These are phyloP conservation scores for Reutealis trisperma DNA, from an alignment of 345 rosid genomes.

Conservation along the genomic window DNA sequence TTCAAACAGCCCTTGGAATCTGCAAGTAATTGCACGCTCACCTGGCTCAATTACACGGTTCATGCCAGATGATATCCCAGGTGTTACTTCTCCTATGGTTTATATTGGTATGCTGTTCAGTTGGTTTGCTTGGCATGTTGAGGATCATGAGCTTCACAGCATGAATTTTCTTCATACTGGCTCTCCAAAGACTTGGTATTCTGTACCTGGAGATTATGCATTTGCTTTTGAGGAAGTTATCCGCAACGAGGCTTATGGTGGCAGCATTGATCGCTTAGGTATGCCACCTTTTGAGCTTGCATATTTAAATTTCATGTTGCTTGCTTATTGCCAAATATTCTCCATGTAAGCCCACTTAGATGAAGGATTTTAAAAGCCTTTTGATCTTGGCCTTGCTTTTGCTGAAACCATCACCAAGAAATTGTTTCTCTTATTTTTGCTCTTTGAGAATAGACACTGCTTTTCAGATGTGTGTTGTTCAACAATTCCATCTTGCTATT, in stretches of 20 bases:
- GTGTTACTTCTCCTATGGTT: constrained; percentile 97
- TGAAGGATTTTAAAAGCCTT: not conserved
- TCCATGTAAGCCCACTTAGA: not conserved
- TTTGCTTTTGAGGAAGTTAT: constrained; percentile 88
- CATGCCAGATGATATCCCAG: constrained; percentile 99
- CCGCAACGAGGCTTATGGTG: constrained; percentile 76
- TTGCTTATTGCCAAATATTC: not conserved
- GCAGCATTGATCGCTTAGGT: constrained; percentile 81
- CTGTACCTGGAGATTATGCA: constrained; percentile 93
- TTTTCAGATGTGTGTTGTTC: not conserved
- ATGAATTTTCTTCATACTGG: constrained; percentile 98
- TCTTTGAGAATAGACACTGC: not conserved
- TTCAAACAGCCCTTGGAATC: constrained; percentile 97
- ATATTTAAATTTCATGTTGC: not conserved
- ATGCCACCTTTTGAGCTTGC: constrained; percentile 15
- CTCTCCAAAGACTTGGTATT: constrained; percentile 94
- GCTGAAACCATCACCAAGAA: not conserved
- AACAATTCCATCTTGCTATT: not conserved
- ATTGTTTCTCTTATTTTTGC: not conserved
- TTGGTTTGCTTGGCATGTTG: constrained; percentile 99
- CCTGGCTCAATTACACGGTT: constrained; percentile 98
- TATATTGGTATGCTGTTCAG: constrained; percentile 98
- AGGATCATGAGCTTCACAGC: constrained; percentile 99
- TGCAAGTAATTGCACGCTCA: constrained; percentile 92
- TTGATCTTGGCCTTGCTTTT: not conserved